Percentiles rank a stretch among this genome's conserved stretches.
phyloP scores from a whole-genome alignment of 148 eudicot genomes.

The Tetragonia tetragonoides region DNA sequence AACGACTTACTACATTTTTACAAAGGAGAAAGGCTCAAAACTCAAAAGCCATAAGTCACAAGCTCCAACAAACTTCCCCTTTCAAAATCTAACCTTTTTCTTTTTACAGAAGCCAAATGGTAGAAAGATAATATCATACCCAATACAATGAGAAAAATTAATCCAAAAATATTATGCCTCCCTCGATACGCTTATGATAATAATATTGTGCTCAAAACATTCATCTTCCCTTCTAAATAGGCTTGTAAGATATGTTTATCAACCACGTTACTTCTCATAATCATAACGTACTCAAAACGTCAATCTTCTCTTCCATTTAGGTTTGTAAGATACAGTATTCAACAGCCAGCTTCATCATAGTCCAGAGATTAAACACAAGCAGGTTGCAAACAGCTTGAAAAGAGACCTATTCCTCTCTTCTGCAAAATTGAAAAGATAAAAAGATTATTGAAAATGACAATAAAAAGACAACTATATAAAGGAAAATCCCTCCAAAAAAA shows the following conservation, averaged over 20 bases:
- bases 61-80: constrained; percentile 7
- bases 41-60: constrained; percentile 10
- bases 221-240: no score
- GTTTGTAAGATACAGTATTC: background rate
- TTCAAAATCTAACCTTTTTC: constrained; percentile 15
- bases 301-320: constrained; percentile 7
- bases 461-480: background rate
- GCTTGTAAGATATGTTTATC: no score
- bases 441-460: background rate
- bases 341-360: background rate
- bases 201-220: background rate
- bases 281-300: background rate
- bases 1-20: constrained; percentile 14
- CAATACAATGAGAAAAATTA: background rate
- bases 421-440: constrained; percentile 34
- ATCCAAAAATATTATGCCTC: background rate
- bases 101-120: constrained; percentile 27
- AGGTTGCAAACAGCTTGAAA: constrained; percentile 71
- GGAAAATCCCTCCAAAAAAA: background rate
- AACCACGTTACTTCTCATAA: background rate
- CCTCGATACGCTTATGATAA: background rate
- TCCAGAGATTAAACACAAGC: constrained; percentile 36
- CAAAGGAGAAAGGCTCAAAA: constrained; percentile 13
- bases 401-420: constrained; percentile 64
- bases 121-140: background rate